A percentile compares a stretch with the other conserved stretches of the same genome.
Evolutionary conservation across 2,329 filamentous ascomycete species (phyloP).

Genomic region (Claviceps sp.): DNA sequence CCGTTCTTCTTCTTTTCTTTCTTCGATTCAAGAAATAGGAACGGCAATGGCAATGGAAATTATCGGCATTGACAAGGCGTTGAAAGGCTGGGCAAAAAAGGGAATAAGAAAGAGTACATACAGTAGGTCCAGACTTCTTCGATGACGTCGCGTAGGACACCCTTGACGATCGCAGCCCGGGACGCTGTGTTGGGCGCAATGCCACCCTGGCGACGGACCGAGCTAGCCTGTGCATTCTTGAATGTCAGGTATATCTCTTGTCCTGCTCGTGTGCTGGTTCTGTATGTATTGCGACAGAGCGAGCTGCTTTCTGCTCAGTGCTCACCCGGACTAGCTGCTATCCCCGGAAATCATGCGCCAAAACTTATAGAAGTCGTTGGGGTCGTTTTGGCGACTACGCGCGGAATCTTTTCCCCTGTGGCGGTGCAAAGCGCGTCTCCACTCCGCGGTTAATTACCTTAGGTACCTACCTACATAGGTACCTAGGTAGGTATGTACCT

Average conservation of each 20-base stretch:
- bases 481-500: too few species aligned
- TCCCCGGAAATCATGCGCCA: too few species aligned
- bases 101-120: slow-evolving; percentile 5
- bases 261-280: neutral
- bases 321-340: too few species aligned
- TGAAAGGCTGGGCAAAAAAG: too few species aligned
- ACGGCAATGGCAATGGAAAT: too few species aligned
- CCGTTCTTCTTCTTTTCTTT: neutral
- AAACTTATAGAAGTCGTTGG: neutral
- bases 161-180: neutral
- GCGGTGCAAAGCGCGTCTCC: neutral
- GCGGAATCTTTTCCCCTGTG: neutral
- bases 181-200: neutral
- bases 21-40: too few species aligned
- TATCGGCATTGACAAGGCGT: too few species aligned
- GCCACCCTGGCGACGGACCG: neutral
- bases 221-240: slow-evolving; percentile 1
- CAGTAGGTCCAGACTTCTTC: slow-evolving; percentile 15
- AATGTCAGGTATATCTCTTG: neutral
- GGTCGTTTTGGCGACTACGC: too few species aligned
- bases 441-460: neutral
- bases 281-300: neutral
- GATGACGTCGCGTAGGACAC: slow-evolving; percentile 13
- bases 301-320: neutral
- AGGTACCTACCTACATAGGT: too few species aligned